Percentiles rank a stretch among this genome's conserved stretches.
These are phyloP conservation scores for Aspergillus baeticus DNA, from an alignment of 495 filamentous ascomycete species.

Conservation along the genomic window DNA sequence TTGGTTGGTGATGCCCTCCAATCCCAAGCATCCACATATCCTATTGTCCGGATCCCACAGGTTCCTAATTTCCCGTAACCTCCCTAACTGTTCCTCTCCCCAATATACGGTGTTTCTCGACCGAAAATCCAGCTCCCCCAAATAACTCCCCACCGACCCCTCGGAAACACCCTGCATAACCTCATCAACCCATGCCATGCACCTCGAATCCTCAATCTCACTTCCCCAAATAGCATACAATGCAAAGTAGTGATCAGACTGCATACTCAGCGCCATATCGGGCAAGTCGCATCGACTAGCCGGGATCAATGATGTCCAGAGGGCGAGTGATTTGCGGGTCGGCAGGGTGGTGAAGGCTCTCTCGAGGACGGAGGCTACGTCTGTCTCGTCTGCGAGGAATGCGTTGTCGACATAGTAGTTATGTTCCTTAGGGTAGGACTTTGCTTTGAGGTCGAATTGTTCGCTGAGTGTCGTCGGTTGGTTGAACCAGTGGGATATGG, in stretches of 20 bases:
- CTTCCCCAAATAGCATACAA: constrained; percentile 47
- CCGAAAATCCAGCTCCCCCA: constrained; percentile 48
- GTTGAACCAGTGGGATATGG: background rate
- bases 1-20: too few relatives aligned
- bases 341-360: constrained; percentile 37
- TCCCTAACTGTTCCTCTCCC: constrained; percentile 28
- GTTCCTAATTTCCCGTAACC: constrained; percentile 32
- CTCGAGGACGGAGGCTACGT: constrained; percentile 33
- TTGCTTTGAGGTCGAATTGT: background rate
- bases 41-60: constrained; percentile 43
- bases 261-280: constrained; percentile 46
- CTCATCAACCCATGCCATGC: constrained; percentile 30
- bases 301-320: constrained; percentile 45
- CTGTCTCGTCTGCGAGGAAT: constrained; percentile 35
- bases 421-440: constrained; percentile 28
- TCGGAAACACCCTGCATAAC: constrained; percentile 30
- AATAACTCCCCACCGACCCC: constrained; percentile 39
- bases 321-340: constrained; percentile 26
- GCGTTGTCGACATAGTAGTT: constrained; percentile 43
- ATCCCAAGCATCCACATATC: constrained; percentile 1
- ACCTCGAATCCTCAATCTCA: constrained; percentile 32
- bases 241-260: constrained; percentile 48
- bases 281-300: constrained; percentile 23
- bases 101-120: constrained; percentile 34
- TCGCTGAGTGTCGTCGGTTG: background rate